Evolutionary conservation across 2,329 filamentous ascomycete genomes (phyloP).

Genomic region (Monosporascus ibericus): DNA sequence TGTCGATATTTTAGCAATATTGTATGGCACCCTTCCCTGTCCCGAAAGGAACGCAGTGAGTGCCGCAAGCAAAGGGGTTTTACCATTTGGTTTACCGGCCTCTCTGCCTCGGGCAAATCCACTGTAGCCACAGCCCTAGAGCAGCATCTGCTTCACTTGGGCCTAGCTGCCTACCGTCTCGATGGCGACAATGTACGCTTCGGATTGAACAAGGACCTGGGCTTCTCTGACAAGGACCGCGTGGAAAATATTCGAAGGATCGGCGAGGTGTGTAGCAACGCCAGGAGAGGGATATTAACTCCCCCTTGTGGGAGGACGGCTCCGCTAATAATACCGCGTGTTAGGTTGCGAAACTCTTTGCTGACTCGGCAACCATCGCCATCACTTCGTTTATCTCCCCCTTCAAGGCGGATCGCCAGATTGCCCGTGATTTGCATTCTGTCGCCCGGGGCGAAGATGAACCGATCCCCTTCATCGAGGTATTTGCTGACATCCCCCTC

Average conservation of each 20-base stretch:
- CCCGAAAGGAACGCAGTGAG: too few relatives aligned
- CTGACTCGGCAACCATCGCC: constrained; percentile 79
- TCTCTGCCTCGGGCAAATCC: constrained; percentile 94
- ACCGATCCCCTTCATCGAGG: constrained; percentile 83
- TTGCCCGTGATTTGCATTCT: constrained; percentile 75
- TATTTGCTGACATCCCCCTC: constrained; percentile 86
- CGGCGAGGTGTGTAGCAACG: constrained; percentile 60
- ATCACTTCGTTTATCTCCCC: constrained; percentile 97
- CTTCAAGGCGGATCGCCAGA: constrained; percentile 78
- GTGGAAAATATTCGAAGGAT: constrained; percentile 95
- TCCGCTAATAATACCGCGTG: too few relatives aligned
- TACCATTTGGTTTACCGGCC: constrained; percentile 96
- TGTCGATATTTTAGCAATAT: constrained; percentile 59
- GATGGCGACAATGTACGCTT: constrained; percentile 99
- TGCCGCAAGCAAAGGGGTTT: constrained; percentile 68
- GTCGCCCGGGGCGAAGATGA: constrained; percentile 53
- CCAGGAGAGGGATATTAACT: too few relatives aligned
- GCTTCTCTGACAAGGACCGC: constrained; percentile 86
- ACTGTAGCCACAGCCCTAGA: constrained; percentile 95
- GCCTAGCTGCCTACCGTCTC: constrained; percentile 79
- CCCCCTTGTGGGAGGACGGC: too few relatives aligned
- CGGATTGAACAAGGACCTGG: constrained; percentile 95
- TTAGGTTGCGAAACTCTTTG: constrained; percentile 74
- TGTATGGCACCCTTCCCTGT: constrained; percentile 64
- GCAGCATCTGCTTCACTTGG: constrained; percentile 87